Evolutionary conservation across 2,329 filamentous ascomycete genomes (phyloP), one percentile per base, ranked within the genome.

Genomic region (Aaosphaeria arxii): DNA sequence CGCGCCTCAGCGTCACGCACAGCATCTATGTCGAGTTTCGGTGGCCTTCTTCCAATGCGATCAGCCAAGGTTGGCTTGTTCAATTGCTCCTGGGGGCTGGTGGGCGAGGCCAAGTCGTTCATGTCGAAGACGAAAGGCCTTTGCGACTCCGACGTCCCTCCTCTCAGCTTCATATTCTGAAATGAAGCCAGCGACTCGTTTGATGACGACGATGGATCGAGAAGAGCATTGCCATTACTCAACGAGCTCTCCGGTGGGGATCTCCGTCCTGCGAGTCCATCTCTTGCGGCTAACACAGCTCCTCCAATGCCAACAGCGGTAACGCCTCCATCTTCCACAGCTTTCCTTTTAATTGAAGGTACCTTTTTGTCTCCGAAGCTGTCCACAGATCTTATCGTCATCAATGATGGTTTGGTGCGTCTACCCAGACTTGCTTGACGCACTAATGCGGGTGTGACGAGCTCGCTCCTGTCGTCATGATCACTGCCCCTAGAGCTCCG

Each of bases 1-100:
- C 94, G 83, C 1, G 87, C 83, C 69, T 96, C 90, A 11, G 89
- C 88, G 44, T 87, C 84, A 55, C 84, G 82, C 4, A 95, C 88
- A 4, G 88, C 88, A 62, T 91, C 86, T 28, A 96, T 86, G 63
- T 96, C 85, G 4, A 96, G 74, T 33, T 82, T 83, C 4, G 89
- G 88, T 31, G 92, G 91, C 48, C 65, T 67, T 44, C 67, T 66
- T 29, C 71, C 75, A 17, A 69, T 66, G 43, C 74, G 70, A 30
- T 72, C 71, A 5, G 69, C 69, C n/a, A 75, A 53, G 49, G 66
- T 55, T 29, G 57, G 51, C 39, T 67, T 53, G 48, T 58, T 59
- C 11, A 53, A 48, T 44, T 58, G 59, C 51, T 69, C 55, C 40
- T 64, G 59, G 57, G 69, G 59, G 57, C 63, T 46, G 57, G 58